Base-by-base conservation (phyloP, 2,329 filamentous ascomycete species). In the Metarhizium album region DNA sequence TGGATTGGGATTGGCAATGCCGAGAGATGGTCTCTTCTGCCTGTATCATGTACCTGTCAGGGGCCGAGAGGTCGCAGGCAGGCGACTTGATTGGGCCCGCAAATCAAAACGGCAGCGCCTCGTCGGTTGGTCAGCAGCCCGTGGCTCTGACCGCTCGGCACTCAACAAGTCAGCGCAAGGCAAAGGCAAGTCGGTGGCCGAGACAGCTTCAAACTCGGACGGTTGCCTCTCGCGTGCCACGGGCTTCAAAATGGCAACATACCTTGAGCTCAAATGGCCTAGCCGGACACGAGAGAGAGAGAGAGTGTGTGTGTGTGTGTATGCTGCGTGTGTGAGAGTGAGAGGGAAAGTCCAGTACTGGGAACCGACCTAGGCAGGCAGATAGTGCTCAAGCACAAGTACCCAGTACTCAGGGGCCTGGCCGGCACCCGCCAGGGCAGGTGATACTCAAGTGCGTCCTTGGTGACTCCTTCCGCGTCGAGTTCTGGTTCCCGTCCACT, bases 71-170 rank as follows among this genome's bases (percentile, higher is more conserved):
- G 5, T 37, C n/a, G 35, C 35, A 4, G 18, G 38, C 31, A 7
- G n/a, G 46, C 33, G 46, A 47, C 40, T 20, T 47, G 46, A 47
- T 33, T 47, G 46, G 46, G n/a, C n/a, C n/a, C n/a, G n/a, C n/a
- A n/a, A n/a, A n/a, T n/a, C n/a, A n/a, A n/a, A n/a, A n/a, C 8
- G 37, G 6, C 37, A 16, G 16, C 37, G 37, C 5, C n/a, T n/a
- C 14, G 16, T 20, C 14, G 18, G 37, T 40, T 40, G 20, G 37
- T 40, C 37, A 40, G 37, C n/a, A 18, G 37, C 37, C n/a, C n/a
- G n/a, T n/a, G n/a, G n/a, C n/a, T n/a, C n/a, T n/a, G n/a, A n/a
- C n/a, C n/a, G n/a, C n/a, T n/a, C n/a, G n/a, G n/a, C n/a, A n/a
- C n/a, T n/a, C n/a, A n/a, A n/a, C n/a, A 18, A 14, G 13, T 37